Percentiles rank a stretch among this genome's conserved stretches.
Evolutionary conservation across 23 red algal genomes (phyloP).

Genomic region (Gracilaria gracilis): DNA sequence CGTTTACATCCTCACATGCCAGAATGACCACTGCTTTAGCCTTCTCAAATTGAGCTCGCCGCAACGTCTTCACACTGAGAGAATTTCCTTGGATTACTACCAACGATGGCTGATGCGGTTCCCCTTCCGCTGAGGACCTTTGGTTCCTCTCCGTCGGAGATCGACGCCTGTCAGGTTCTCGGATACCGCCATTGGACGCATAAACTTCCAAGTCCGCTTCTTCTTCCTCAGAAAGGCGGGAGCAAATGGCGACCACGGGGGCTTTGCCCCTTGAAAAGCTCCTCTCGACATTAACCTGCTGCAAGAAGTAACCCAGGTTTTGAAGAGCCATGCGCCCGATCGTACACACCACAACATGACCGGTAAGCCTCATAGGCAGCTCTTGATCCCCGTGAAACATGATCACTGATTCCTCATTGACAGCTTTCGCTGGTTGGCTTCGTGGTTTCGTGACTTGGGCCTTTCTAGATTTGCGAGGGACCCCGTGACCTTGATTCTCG

Average conservation of each 20-base stretch:
- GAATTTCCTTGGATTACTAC: constrained; percentile 81
- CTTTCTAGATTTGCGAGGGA: not conserved
- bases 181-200: constrained; percentile 3
- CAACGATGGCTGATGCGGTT: constrained; percentile 25
- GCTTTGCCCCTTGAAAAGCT: constrained; percentile 38
- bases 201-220: constrained; percentile 53
- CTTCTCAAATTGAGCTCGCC: constrained; percentile 74
- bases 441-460: not conserved
- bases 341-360: constrained; percentile 80
- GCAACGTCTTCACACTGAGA: constrained; percentile 65
- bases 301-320: constrained; percentile 68
- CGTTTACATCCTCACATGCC: constrained; percentile 71
- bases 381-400: constrained; percentile 59
- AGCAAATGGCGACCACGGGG: constrained; percentile 77
- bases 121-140: not conserved
- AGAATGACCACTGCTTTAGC: constrained; percentile 79
- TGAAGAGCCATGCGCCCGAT: constrained; percentile 66
- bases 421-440: not conserved
- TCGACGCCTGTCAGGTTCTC: constrained; percentile 11
- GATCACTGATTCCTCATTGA: not conserved
- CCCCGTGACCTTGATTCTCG: not conserved
- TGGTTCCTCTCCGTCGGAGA: not conserved
- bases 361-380: constrained; percentile 65
- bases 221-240: constrained; percentile 61
- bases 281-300: constrained; percentile 66